Evolutionary conservation across 257 asterid genomes (phyloP), one percentile per base, ranked within the genome.

Genomic region (Salvia hispanica): DNA sequence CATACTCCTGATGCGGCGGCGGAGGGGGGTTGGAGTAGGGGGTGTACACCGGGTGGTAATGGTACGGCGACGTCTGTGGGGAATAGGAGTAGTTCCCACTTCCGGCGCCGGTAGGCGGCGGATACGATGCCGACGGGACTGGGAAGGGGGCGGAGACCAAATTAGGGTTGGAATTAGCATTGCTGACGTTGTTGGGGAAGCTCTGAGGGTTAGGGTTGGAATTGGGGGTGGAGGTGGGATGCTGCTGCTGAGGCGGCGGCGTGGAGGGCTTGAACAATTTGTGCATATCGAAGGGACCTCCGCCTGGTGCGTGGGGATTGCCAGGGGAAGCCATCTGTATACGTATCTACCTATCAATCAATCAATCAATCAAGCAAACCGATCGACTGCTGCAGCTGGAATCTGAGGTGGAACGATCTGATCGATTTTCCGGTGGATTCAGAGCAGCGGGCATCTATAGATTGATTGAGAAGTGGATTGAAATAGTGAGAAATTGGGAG

Each of bases 61-160:
- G 85, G 72, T 71, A 86, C 0, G 84, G 84, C 6, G 87, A 55
- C 15, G 86, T 54, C 58, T 82, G 97, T 0, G 87, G 91, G 4
- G 86, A 66, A 64, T 78, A 86, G 0, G 88, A 56, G 67, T 76
- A 90, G 2, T 72, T 57, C 1, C 85, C 78, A 42, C 86, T 79
- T 7, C 76, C 81, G 40, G 74, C 69, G n/a, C 79, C 80, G 25
- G 86, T 72, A 12, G 95, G 97, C 7, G 92, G 95, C 13, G 96
- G 96, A 71, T 88, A 85, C 18, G 97, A 87, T 18, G 96, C 88
- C 6, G 93, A 81, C 13, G 97, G 97, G 5, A 79, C 84, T 3
- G 88, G 84, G 72, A 66, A 79, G n/a, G 81, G 77, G 12, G 89
- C 69, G 8, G 96, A 44, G 15, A 62, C 74, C 63, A 81, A 62